Conservation (phyloP, 345 rosid species). For the Eucalyptus regnans region DNA sequence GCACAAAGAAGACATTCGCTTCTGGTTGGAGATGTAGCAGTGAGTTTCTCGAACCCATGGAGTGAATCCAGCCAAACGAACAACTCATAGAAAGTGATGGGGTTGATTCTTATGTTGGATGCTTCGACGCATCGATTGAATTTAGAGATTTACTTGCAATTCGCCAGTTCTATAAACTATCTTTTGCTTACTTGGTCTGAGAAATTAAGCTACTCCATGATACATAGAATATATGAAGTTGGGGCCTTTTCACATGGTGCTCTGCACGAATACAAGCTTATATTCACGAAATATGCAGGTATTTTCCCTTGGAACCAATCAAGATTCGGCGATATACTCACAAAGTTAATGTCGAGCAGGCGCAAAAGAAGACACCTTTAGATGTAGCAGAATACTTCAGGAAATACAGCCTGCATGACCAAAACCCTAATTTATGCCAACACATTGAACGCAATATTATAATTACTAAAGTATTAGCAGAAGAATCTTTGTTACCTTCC, state of each 20-base stretch:
- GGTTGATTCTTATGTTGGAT: neutral
- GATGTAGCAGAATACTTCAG: neutral
- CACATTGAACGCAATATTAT: neutral
- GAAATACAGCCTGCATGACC: neutral
- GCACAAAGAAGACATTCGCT: neutral
- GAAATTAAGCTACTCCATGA: neutral
- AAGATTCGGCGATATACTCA: neutral
- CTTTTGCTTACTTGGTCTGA: neutral
- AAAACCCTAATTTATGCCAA: neutral
- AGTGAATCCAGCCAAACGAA: neutral
- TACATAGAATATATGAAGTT: neutral
- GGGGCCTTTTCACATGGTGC: neutral
- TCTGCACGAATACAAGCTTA: neutral
- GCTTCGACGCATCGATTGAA: neutral
- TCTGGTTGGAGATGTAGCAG: neutral
- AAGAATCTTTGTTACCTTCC: constrained; percentile 68
- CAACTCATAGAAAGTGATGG: neutral
- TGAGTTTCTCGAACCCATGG: neutral
- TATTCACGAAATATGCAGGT: neutral
- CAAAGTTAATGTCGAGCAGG: neutral
- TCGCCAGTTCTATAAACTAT: neutral
- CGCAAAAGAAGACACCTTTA: neutral
- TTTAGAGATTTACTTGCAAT: neutral
- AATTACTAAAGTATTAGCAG: neutral
- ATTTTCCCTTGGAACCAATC: neutral